Base-by-base conservation (phyloP, 2,329 filamentous ascomycete genomes). In the Colletotrichum siamense region DNA sequence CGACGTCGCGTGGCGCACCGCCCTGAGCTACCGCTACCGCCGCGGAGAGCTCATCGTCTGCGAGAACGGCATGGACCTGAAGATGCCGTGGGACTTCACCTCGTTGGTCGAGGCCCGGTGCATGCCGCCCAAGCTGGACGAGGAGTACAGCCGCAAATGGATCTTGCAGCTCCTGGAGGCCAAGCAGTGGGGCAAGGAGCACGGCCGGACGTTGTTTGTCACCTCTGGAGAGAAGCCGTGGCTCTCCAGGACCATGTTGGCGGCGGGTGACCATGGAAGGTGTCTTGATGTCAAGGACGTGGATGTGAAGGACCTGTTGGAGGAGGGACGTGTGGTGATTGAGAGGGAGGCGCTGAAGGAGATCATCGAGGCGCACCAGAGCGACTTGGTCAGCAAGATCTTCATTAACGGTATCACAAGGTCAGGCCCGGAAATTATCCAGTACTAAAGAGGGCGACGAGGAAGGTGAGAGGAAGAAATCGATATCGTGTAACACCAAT, bases 1-100 rank as follows among this genome's bases (percentile, higher is more conserved):
- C 87, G 96, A 99, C 86, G 90, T 98, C 81, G 97, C 97, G 12
- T 99, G 95, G 95, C 92, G 97, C 83, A 99, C 95, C 59, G 97
- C 97, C 13, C 90, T 99, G 79, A 97, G 94, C 82, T 98, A 98
- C 88, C 93, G 97, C 76, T 99, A 97, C 86, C 90, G 94, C 79
- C 92, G 93, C 79, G 97, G 96, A 65, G 95, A 99, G 87, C 88
- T 99, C 81, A 88, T 98, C 79, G 92, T 99, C 57, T 93, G 97
- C 81, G 93, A 96, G 82, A 94, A 95, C 81, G 91, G 92, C 55
- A 91, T 95, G 86, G 93, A 96, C 78, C 91, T 98, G 76, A 83
- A 85, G 13, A 81, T 92, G 79, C 90, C 91, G 1, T 81, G 84
- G 16, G 89, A 90, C 73, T 92, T 90, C 79, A 79, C 84, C 28